phyloP scores from a whole-genome alignment of 352 stramenopile species.

The Globisporangium mamillatum region DNA sequence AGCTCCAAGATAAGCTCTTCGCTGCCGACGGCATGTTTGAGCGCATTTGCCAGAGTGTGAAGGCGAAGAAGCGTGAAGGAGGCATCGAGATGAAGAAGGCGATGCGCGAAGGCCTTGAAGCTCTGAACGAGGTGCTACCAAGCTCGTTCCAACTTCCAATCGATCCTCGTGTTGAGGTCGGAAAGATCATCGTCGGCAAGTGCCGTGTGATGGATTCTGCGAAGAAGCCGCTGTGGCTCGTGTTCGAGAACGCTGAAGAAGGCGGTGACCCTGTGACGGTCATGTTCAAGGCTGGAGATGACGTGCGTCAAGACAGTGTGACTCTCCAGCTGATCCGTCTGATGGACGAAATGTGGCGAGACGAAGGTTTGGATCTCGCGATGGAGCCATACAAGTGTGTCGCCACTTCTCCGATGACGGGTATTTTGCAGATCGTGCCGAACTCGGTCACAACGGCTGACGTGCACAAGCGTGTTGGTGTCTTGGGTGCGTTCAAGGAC shows the following conservation, averaged over 20 bases:
- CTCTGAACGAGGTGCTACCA: constrained; percentile 83
- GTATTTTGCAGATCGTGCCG: constrained; percentile 90
- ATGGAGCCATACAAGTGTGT: constrained; percentile 93
- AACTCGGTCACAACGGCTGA: constrained; percentile 94
- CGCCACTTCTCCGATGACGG: constrained; percentile 87
- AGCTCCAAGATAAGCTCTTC: constrained; percentile 88
- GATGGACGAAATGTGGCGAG: constrained; percentile 93
- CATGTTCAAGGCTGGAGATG: constrained; percentile 94
- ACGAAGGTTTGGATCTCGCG: constrained; percentile 88
- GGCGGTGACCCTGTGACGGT: constrained; percentile 77
- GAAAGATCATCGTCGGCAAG: constrained; percentile 83
- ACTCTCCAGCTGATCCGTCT: constrained; percentile 91
- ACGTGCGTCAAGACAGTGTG: constrained; percentile 94
- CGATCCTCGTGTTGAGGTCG: constrained; percentile 80
- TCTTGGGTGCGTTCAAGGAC: constrained; percentile 83
- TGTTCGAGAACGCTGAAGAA: constrained; percentile 87
- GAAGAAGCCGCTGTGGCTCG: constrained; percentile 88
- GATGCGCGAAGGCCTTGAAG: constrained; percentile 75
- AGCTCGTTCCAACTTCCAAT: constrained; percentile 86
- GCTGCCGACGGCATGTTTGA: constrained; percentile 76
- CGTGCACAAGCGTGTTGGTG: constrained; percentile 82
- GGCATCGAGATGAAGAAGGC: constrained; percentile 79
- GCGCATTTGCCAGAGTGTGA: constrained; percentile 80
- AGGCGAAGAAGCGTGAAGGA: constrained; percentile 80
- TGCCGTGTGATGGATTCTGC: constrained; percentile 89